phyloP scores from a whole-genome alignment of 345 rosid genomes.

The Litchi chinensis region DNA sequence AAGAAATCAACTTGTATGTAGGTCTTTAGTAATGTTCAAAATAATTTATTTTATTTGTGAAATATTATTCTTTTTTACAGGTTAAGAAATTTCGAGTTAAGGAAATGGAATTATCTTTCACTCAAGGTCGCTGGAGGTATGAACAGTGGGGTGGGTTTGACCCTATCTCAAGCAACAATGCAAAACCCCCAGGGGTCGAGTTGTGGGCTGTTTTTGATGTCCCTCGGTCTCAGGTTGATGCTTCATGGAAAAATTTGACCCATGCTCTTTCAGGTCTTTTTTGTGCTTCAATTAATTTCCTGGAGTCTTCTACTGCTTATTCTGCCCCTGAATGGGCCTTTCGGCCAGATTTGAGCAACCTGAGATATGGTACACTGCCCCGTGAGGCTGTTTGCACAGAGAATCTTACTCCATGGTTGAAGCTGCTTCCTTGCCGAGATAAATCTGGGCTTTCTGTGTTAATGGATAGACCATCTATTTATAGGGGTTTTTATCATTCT shows the following conservation, averaged over 20 bases:
- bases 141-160: constrained; percentile 98
- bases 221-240: constrained; percentile 69
- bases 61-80: constrained; percentile 41
- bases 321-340: constrained; percentile 87
- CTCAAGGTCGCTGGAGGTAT: constrained; percentile 98
- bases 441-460: constrained; percentile 79
- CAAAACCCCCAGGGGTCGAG: constrained; percentile 97
- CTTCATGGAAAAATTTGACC: constrained; percentile 87
- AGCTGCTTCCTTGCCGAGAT: constrained; percentile 96
- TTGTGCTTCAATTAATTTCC: constrained; percentile 92
- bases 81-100: constrained; percentile 68
- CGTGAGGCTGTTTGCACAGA: constrained; percentile 99
- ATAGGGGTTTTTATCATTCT: constrained; percentile 91
- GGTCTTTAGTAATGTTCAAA: neutral
- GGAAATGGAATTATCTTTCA: constrained; percentile 96
- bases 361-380: constrained; percentile 89
- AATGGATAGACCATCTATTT: constrained; percentile 91
- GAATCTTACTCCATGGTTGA: constrained; percentile 97
- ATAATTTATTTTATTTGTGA: neutral
- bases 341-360: constrained; percentile 50
- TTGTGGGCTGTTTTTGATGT: constrained; percentile 96
- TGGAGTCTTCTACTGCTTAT: constrained; percentile 77
- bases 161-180: constrained; percentile 77
- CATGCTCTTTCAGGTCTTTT: constrained; percentile 92
- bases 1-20: neutral